A percentile compares a stretch with the other conserved stretches of the same genome.
These are phyloP conservation scores for Podaxis sp. DNA, from an alignment of 768 basidiomycete species.

Conservation along the genomic window DNA sequence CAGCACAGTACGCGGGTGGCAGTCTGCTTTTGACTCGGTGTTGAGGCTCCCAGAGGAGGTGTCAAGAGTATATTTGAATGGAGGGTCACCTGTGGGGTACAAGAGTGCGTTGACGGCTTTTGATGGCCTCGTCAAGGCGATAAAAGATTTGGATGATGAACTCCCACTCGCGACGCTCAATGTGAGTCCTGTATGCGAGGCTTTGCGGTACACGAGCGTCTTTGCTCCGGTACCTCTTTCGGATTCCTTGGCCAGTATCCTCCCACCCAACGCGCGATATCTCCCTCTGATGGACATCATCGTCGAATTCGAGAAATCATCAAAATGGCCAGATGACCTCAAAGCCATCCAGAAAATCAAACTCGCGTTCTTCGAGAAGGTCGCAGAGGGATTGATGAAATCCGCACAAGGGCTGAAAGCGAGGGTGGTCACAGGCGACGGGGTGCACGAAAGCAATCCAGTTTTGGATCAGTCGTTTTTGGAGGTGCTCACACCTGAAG, in stretches of 20 bases:
- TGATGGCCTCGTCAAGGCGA: conserved; percentile 68
- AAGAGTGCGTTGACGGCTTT: conserved; percentile 78
- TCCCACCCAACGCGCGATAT: conserved; percentile 65
- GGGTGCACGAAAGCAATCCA: conserved; percentile 40
- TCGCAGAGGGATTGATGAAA: conserved; percentile 66
- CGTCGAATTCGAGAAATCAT: conserved; percentile 90
- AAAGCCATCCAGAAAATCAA: conserved; percentile 92
- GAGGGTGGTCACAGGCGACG: conserved; percentile 56
- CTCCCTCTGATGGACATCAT: conserved; percentile 70
- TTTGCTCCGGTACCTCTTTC: conserved; percentile 81
- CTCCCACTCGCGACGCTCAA: conserved; percentile 79
- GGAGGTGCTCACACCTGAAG: conserved; percentile 76
- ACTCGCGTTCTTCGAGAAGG: conserved; percentile 83
- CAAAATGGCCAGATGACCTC: conserved; percentile 94
- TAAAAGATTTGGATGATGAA: conserved; percentile 72
- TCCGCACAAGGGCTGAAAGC: conserved; percentile 52
- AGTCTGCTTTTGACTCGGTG: conserved; percentile 55
- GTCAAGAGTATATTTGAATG: conserved; percentile 40
- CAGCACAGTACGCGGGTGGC: conserved; percentile 57
- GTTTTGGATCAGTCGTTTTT: conserved; percentile 70
- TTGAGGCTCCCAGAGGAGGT: conserved; percentile 60
- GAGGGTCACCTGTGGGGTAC: conserved; percentile 52
- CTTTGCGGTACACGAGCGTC: conserved; percentile 79
- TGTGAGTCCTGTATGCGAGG: conserved; percentile 71
- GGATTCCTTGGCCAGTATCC: conserved; percentile 42